Base-by-base conservation (phyloP, 2,329 filamentous ascomycete genomes). In the Cercospora sp. region DNA sequence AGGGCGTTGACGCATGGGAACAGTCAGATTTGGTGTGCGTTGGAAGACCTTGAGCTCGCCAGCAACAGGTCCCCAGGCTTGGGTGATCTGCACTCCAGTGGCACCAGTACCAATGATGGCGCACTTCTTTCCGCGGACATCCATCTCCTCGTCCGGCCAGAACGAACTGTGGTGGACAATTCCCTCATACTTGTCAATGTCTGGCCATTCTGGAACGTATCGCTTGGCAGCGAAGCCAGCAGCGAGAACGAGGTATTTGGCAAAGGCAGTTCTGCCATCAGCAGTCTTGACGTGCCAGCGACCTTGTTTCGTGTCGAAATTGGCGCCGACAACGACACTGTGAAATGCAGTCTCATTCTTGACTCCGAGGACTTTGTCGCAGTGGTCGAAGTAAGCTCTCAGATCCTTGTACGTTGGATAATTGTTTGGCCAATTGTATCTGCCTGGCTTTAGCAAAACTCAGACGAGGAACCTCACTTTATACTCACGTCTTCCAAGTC, bases 371-470 rank as follows among this genome's bases (percentile, higher is more conserved):
- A 85, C 81, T 66, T 85, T 84, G 66, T 89, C 87, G 24, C 88
- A 84, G 55, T 88, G 85, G 21, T 86, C 83, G 72, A 90, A 90
- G 75, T 90, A 90, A 5, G 75, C 74, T 24, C 84, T 81, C 1
- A 90, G 79, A 57, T 90, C 77, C 40, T 69, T 61, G 61, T 74
- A 74, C 30, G 71, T 75, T 5, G 77, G 75, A 43, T 71, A 69
- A 21, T 69, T 69, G 32, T 68, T 67, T 32, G 68, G 68, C 65
- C 65, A 67, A 18, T 65, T 66, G 63, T 70, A 61, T 55, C 67
- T 69, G 62, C 6, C 26, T 34, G 24, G 18, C 13, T 30, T 70
- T 51, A 69, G 66, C 30, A 51, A 34, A 26, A 37, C 6, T 61
- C 6, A 30, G 16, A 32, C 30, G 18, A 40, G 30, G 16, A n/a